phyloP scores from a whole-genome alignment of 1,284 basidiomycete species.

The Austropuccinia psidii region DNA sequence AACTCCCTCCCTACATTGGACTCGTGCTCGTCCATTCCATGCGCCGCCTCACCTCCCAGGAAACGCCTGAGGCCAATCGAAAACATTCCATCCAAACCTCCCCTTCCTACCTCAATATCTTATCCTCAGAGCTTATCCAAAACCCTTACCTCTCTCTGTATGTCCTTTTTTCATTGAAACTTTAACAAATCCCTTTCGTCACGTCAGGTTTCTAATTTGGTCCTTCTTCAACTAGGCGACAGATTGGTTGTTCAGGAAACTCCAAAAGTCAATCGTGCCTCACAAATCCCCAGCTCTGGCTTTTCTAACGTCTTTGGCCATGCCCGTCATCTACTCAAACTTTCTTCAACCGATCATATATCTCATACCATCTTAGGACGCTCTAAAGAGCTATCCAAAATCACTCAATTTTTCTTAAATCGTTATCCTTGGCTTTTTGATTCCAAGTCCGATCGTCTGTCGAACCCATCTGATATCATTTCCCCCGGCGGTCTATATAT shows the following conservation, averaged over 20 bases:
- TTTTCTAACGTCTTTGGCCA: constrained; percentile 30
- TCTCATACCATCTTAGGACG: constrained; percentile 18
- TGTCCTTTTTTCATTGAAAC: neutral
- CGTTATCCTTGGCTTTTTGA: constrained; percentile 7
- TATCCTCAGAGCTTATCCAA: constrained; percentile 10
- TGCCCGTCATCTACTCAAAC: constrained; percentile 30
- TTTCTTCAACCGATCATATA: constrained; percentile 10
- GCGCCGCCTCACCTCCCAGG: neutral
- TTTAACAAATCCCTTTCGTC: neutral
- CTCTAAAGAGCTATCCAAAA: neutral
- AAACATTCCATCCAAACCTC: neutral
- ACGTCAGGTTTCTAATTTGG: neutral
- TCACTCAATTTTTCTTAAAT: constrained; percentile 10
- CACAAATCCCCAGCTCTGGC: neutral
- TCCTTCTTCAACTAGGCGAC: neutral
- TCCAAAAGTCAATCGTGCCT: neutral
- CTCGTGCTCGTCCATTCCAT: neutral
- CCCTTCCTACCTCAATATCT: neutral
- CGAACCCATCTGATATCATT: neutral
- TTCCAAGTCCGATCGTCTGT: neutral
- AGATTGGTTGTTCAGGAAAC: constrained; percentile 10
- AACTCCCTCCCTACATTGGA: too few species aligned
- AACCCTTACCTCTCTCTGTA: constrained; percentile 9
- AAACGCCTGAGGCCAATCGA: constrained; percentile 4
- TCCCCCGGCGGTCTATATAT: constrained; percentile 45